Conservation (phyloP, 176 grass and related monocot genomes). For the Metroxylon sagu region DNA sequence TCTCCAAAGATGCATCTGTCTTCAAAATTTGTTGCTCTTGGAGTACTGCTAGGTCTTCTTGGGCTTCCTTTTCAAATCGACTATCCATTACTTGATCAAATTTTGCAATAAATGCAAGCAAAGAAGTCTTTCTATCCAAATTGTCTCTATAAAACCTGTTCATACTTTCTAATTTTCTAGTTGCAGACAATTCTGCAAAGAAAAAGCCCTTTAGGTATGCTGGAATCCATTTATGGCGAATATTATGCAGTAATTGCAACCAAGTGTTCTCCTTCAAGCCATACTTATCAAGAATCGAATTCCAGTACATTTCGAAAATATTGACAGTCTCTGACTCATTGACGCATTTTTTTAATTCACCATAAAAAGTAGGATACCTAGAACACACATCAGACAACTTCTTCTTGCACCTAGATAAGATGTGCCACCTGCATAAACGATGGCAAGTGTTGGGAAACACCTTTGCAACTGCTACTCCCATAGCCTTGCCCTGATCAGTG, state of each 20-base stretch:
- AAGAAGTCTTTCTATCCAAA: constrained; percentile 37
- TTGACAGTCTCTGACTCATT: constrained; percentile 47
- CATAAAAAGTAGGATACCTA: constrained; percentile 54
- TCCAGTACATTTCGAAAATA: constrained; percentile 71
- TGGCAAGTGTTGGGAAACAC: constrained; percentile 75
- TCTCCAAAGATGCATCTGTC: constrained; percentile 57
- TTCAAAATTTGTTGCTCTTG: constrained; percentile 49
- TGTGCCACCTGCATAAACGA: constrained; percentile 84
- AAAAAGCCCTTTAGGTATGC: constrained; percentile 67
- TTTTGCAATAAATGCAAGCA: constrained; percentile 52
- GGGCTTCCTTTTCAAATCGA: constrained; percentile 43
- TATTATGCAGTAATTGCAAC: constrained; percentile 57
- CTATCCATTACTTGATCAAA: constrained; percentile 60
- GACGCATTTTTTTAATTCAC: constrained; percentile 63
- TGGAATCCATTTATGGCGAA: constrained; percentile 75
- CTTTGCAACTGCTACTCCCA: constrained; percentile 50
- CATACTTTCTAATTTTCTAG: constrained; percentile 41
- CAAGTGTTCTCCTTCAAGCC: constrained; percentile 59
- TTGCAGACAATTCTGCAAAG: constrained; percentile 65
- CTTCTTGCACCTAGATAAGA: constrained; percentile 90
- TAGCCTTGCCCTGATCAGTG: constrained; percentile 70
- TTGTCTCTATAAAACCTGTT: constrained; percentile 54
- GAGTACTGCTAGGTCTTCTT: constrained; percentile 43
- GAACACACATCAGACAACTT: constrained; percentile 62
- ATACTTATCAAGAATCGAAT: constrained; percentile 73